Evolutionary conservation across 805 yeast species (phyloP).

Genomic region (Hyphopichia homilentoma): DNA sequence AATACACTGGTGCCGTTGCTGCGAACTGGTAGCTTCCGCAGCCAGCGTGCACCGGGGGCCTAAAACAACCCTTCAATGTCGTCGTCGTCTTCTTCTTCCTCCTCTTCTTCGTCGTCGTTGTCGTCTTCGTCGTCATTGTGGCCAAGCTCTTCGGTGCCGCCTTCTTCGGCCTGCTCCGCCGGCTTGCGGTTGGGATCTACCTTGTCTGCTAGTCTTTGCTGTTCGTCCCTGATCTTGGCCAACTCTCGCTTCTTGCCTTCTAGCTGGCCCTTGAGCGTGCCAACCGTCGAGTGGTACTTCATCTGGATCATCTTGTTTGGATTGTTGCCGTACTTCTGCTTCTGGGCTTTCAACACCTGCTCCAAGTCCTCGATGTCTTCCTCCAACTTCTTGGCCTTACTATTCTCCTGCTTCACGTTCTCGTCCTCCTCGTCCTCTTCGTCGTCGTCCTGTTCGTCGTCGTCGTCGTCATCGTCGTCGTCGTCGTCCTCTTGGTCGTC

Average conservation of each 20-base stretch:
- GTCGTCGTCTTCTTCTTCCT: slow-evolving; percentile 32
- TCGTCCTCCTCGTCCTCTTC: slow-evolving; percentile 46
- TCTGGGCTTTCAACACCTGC: slow-evolving; percentile 69
- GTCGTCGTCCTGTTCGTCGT: slow-evolving; percentile 49
- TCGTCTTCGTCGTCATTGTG: slow-evolving; percentile 25
- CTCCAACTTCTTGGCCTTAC: slow-evolving; percentile 57
- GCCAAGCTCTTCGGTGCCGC: slow-evolving; percentile 21
- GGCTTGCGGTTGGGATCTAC: slow-evolving; percentile 21
- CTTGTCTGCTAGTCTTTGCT: slow-evolving; percentile 20
- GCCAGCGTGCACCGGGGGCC: too few relatives aligned
- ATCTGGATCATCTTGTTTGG: slow-evolving; percentile 81
- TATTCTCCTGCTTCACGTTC: slow-evolving; percentile 32
- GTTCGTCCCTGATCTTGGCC: slow-evolving; percentile 24
- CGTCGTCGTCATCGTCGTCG: slow-evolving; percentile 47
- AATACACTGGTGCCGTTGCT: too few relatives aligned
- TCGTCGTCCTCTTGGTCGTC: slow-evolving; percentile 55
- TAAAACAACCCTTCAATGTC: slow-evolving; percentile 39
- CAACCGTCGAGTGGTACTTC: slow-evolving; percentile 78
- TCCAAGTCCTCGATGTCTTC: slow-evolving; percentile 87
- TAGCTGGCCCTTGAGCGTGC: slow-evolving; percentile 73
- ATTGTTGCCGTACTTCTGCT: slow-evolving; percentile 66
- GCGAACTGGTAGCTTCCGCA: too few relatives aligned
- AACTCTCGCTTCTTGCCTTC: slow-evolving; percentile 76
- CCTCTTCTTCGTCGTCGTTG: slow-evolving; percentile 25
- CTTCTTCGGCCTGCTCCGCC: slow-evolving; percentile 11